Conservation (phyloP, 2,329 filamentous ascomycete species). For the Penicillium olsonii region DNA sequence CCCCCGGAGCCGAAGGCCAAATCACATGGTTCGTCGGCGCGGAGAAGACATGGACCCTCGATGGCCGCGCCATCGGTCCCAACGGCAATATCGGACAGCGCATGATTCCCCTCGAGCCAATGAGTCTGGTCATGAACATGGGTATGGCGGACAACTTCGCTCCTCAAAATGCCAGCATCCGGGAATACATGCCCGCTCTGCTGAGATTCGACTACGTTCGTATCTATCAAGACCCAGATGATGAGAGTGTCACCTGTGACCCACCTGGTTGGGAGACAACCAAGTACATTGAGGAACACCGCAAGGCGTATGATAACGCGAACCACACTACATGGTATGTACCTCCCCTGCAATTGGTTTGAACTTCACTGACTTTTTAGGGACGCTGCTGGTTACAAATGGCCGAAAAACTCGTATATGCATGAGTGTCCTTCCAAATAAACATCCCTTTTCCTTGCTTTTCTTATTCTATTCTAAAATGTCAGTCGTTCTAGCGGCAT, state of each 20-base stretch:
- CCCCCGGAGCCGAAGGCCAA: conserved; percentile 59
- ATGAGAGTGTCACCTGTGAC: conserved; percentile 65
- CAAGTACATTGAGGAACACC: conserved; percentile 64
- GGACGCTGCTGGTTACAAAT: conserved; percentile 54
- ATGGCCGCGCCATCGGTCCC: conserved; percentile 60
- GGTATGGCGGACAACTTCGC: conserved; percentile 71
- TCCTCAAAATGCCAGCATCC: conserved; percentile 60
- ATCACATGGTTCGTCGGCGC: conserved; percentile 71
- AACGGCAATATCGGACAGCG: conserved; percentile 71
- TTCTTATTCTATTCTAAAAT: conserved; percentile 3
- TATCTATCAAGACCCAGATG: conserved; percentile 66
- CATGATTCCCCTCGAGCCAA: conserved; percentile 65
- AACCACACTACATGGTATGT: conserved; percentile 65
- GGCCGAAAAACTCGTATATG: conserved; percentile 65
- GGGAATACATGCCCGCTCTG: conserved; percentile 59
- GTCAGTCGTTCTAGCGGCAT: conserved; percentile 30
- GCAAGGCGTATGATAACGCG: conserved; percentile 61
- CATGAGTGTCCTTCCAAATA: conserved; percentile 50
- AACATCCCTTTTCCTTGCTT: conserved; percentile 4
- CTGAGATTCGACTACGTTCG: conserved; percentile 71
- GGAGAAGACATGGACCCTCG: conserved; percentile 65
- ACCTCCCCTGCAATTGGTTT: not conserved
- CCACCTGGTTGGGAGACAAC: conserved; percentile 68
- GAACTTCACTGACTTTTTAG: conserved; percentile 24
- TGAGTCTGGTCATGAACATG: conserved; percentile 68